These are phyloP conservation scores for Cornus controversa DNA, from an alignment of 148 eudicot genomes.

Conservation along the genomic window DNA sequence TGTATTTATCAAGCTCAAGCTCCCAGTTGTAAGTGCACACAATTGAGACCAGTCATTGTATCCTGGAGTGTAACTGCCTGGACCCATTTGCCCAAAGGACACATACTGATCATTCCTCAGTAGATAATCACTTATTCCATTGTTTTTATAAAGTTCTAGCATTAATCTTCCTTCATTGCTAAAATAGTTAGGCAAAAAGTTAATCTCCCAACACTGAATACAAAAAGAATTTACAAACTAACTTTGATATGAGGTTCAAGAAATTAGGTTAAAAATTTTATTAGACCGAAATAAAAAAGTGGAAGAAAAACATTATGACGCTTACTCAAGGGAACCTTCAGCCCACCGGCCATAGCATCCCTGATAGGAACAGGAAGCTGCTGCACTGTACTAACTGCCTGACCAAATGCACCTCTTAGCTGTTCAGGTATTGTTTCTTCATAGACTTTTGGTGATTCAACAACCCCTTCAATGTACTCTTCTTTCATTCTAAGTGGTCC, in stretches of 20 bases:
- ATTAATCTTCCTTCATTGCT: too few species aligned
- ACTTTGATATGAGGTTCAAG: background rate
- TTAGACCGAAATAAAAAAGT: background rate
- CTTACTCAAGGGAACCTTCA: conserved; percentile 80
- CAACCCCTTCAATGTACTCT: conserved; percentile 64
- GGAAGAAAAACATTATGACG: conserved; percentile 4
- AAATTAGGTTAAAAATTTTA: background rate
- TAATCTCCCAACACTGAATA: too few species aligned
- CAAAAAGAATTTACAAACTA: too few species aligned
- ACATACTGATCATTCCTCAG: too few species aligned
- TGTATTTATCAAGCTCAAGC: too few species aligned
- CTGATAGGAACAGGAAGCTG: conserved; percentile 78
- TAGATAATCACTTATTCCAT: too few species aligned
- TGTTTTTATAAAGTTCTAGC: too few species aligned
- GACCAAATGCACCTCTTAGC: conserved; percentile 60
- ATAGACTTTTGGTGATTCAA: conserved; percentile 63
- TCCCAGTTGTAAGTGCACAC: too few species aligned
- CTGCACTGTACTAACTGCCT: conserved; percentile 60
- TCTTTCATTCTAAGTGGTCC: conserved; percentile 95
- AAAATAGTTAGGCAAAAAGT: too few species aligned
- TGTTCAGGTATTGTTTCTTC: conserved; percentile 78
- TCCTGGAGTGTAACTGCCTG: too few species aligned
- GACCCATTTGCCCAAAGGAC: too few species aligned
- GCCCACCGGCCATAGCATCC: conserved; percentile 62
- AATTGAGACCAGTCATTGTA: too few species aligned